phyloP scores from a whole-genome alignment of 2,329 filamentous ascomycete genomes.

The Metarhizium rileyi region DNA sequence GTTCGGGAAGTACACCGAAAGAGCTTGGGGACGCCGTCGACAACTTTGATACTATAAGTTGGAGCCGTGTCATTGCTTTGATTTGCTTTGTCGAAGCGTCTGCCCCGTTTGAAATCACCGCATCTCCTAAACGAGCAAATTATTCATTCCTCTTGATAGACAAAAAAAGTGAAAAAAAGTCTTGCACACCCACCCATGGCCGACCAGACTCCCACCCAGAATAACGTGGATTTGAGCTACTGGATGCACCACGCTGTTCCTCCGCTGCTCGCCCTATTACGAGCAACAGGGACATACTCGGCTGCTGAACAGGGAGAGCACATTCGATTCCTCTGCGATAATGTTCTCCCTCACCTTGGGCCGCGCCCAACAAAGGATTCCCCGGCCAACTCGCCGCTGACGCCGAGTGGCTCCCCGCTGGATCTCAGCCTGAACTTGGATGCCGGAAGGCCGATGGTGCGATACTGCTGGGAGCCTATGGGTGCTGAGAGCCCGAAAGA shows the following conservation, averaged over 20 bases:
- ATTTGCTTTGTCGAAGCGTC: no score
- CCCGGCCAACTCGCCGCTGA: neutral
- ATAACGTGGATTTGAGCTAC: neutral
- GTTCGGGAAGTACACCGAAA: no score
- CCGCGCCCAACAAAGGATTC: neutral
- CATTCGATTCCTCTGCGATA: neutral
- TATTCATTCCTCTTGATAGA: no score
- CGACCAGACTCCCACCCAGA: neutral
- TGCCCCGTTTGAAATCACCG: no score
- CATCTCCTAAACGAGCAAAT: no score
- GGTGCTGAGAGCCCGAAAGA: neutral
- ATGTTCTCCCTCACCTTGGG: neutral
- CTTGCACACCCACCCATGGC: no score
- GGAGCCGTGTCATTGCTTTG: no score
- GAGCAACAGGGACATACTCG: neutral
- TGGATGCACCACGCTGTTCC: neutral
- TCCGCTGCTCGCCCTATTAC: neutral
- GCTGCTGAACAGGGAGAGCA: neutral
- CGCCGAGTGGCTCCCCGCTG: neutral
- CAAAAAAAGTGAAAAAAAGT: no score
- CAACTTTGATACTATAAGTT: no score
- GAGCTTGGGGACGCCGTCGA: no score
- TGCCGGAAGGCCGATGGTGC: neutral
- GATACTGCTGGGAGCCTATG: neutral
- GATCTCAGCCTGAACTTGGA: neutral